Conservation (phyloP, 106 monocot genomes). For the Hemerocallis citrina region DNA sequence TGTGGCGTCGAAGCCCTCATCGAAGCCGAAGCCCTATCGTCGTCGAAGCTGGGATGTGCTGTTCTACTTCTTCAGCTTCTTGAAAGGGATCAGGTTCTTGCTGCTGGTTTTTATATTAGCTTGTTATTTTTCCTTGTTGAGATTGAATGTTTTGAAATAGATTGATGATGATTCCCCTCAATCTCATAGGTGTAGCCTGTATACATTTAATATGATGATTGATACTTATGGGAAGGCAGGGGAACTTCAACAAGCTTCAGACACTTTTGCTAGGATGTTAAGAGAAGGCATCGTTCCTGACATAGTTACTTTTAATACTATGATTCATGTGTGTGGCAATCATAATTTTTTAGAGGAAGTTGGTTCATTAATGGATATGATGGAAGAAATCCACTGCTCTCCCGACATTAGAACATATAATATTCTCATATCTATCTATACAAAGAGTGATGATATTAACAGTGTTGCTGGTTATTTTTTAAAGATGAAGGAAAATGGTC, state of each 20-base stretch:
- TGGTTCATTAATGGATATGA: constrained; percentile 36
- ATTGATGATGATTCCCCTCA: constrained; percentile 7
- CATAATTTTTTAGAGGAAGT: constrained; percentile 54
- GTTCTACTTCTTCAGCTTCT: no score
- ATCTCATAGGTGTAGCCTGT: constrained; percentile 23
- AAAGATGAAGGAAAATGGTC: constrained; percentile 55
- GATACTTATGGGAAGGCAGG: constrained; percentile 93
- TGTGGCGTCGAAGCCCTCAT: no score
- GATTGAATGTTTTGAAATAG: no score
- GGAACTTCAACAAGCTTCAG: constrained; percentile 53
- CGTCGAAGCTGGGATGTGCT: no score
- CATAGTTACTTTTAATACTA: constrained; percentile 78
- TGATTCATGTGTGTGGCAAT: constrained; percentile 74
- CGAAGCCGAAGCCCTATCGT: no score
- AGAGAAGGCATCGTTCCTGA: constrained; percentile 62
- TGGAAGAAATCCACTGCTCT: constrained; percentile 48
- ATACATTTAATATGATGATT: constrained; percentile 73
- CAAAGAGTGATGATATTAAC: constrained; percentile 47
- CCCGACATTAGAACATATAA: constrained; percentile 78
- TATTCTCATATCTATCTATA: constrained; percentile 70
- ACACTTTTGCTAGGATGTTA: constrained; percentile 67
- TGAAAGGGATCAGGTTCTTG: no score
- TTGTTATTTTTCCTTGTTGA: no score
- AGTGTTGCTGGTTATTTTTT: constrained; percentile 45
- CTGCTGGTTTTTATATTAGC: no score